Base-by-base conservation (phyloP, 352 stramenopile species). In the Thraustochytrium striatum region DNA sequence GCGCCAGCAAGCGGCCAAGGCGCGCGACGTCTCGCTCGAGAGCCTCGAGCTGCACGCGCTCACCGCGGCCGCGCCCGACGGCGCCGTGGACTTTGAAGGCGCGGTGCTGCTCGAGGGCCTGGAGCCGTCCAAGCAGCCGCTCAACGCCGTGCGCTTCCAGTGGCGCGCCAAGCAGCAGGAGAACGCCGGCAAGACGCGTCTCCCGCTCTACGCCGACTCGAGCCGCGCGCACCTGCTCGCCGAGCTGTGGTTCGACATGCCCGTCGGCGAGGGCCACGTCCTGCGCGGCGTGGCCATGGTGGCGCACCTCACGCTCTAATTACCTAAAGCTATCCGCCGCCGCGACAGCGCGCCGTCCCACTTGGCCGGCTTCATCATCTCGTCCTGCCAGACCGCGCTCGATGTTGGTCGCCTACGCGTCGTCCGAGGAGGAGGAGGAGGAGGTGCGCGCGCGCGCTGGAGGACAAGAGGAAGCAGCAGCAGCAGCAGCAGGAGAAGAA, bases 1-100 rank as follows among this genome's bases (percentile, higher is more conserved):
- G 3, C 87, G 93, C 2, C 93, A 97, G 86, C 89, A 89, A 36
- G 91, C 92, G 44, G 92, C 93, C 2, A 85, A 90, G 0, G 79
- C 86, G 35, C 85, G 73, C 38, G 58, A 55, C 19, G 68, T 69
- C 43, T 32, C 78, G 47, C 57, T 84, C 11, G 65, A 82, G 47
- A 52, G 82, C n/a, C 61, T 84, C 39, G 19, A 32, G 30, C 90
- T 53, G 79, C 30, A 35, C 25, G 59, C 59, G 9, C 25, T n/a
- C 30, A 11, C 53, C 1, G 59, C 8, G 33, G 59, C 50, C 8
- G 16, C n/a, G 19, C 35, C n/a, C 21, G 16, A 21, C 13, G 41
- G 1, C 0, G 38, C 11, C 59, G 25, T 2, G 1, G 41, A 38
- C 3, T 70, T 70, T 28, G 53, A 8, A 19, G 44, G 35, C 21